Percentiles rank a stretch among this genome's conserved stretches.
These are phyloP conservation scores for Colletotrichum sp. DNA, from an alignment of 2,329 filamentous ascomycete species.

Conservation along the genomic window DNA sequence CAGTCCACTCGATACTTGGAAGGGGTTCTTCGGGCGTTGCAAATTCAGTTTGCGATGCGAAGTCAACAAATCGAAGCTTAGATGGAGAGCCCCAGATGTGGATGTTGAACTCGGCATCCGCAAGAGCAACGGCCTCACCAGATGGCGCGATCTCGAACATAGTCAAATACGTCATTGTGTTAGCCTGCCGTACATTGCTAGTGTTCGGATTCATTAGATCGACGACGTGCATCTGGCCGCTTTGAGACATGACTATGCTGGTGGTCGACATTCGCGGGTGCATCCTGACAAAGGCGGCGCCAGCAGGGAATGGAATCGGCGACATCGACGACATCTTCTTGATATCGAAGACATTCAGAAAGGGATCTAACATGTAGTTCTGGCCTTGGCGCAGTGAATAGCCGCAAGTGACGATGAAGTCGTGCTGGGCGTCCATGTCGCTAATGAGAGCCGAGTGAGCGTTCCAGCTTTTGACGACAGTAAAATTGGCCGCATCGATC, in stretches of 20 bases:
- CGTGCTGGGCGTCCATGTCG: conserved; percentile 96
- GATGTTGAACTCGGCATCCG: conserved; percentile 78
- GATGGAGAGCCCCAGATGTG: conserved; percentile 88
- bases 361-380: conserved; percentile 84
- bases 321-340: conserved; percentile 88
- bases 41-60: conserved; percentile 78
- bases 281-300: conserved; percentile 94
- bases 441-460: conserved; percentile 89
- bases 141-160: conserved; percentile 88
- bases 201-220: conserved; percentile 94
- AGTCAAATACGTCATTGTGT: conserved; percentile 72
- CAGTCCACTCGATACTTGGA: conserved; percentile 69
- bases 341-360: conserved; percentile 95
- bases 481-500: conserved; percentile 79
- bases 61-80: conserved; percentile 87
- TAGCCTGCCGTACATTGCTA: conserved; percentile 83
- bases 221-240: conserved; percentile 92
- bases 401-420: conserved; percentile 94
- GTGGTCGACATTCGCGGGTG: conserved; percentile 96
- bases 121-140: conserved; percentile 82
- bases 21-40: conserved; percentile 67
- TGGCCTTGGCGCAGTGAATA: conserved; percentile 79
- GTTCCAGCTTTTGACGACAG: conserved; percentile 85
- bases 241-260: conserved; percentile 89
- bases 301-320: conserved; percentile 90